Conservation (phyloP, 108 stramenopile species). For the Nitzschia palea region DNA sequence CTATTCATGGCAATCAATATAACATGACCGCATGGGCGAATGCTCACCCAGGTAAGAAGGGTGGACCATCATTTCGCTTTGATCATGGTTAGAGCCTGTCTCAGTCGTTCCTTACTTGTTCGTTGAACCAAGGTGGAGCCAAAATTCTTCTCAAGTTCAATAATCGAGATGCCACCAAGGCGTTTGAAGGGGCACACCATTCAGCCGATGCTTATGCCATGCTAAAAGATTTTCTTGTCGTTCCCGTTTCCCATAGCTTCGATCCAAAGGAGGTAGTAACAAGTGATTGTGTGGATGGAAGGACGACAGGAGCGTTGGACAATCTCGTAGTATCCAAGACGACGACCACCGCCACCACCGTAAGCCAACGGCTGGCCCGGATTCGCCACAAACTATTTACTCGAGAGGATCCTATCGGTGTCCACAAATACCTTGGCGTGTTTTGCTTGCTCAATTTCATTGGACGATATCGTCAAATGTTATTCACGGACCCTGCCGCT, state of each 20-base stretch:
- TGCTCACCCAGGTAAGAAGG: constrained; percentile 46
- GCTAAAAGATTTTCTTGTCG: constrained; percentile 45
- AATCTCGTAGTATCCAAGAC: background rate
- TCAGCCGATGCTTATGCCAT: constrained; percentile 49
- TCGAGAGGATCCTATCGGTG: constrained; percentile 57
- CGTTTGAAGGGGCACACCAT: constrained; percentile 58
- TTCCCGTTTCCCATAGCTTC: too few species aligned
- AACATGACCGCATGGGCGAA: constrained; percentile 66
- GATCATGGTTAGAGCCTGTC: too few species aligned
- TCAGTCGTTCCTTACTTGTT: too few species aligned
- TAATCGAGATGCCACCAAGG: constrained; percentile 56
- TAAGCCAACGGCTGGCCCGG: constrained; percentile 5
- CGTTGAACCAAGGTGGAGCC: constrained; percentile 43
- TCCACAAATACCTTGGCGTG: constrained; percentile 64
- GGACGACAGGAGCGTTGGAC: too few species aligned
- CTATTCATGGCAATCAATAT: constrained; percentile 36
- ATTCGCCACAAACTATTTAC: constrained; percentile 54
- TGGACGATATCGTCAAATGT: constrained; percentile 48
- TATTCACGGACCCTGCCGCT: constrained; percentile 51
- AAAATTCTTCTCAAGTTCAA: constrained; percentile 52
- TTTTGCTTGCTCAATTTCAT: constrained; percentile 53
- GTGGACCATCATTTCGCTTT: background rate
- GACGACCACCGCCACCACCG: background rate
- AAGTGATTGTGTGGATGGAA: background rate
- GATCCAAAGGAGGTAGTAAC: constrained; percentile 2